Conservation (phyloP, 2,329 filamentous ascomycete species). For the Aureobasidium sp. region DNA sequence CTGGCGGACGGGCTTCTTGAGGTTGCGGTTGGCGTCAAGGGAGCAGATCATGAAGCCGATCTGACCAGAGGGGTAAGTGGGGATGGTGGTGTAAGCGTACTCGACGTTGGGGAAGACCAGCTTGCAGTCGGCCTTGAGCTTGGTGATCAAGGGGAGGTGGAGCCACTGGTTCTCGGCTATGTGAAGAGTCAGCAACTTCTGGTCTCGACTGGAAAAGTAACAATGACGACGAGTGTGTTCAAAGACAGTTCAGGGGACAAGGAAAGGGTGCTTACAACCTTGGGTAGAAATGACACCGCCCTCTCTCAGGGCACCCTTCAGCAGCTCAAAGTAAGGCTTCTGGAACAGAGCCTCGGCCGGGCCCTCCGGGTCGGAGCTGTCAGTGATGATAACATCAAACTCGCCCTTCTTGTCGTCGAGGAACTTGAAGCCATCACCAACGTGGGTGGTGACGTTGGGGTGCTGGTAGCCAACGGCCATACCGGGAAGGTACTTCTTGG, state of each 20-base stretch:
- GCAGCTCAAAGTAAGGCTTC: conserved; percentile 96
- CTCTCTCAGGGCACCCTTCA: conserved; percentile 80
- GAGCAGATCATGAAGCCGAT: conserved; percentile 99
- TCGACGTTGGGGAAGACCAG: conserved; percentile 96
- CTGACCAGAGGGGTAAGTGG: conserved; percentile 96
- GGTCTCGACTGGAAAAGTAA: neutral
- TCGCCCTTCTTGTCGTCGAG: conserved; percentile 91
- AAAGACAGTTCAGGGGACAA: conserved; percentile 27
- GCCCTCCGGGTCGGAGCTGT: conserved; percentile 94
- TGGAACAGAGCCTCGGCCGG: conserved; percentile 95
- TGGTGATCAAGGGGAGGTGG: conserved; percentile 83
- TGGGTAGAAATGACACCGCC: conserved; percentile 99
- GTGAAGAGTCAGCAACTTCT: conserved; percentile 3
- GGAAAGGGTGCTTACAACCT: conserved; percentile 83
- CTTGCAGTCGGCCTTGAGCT: conserved; percentile 94
- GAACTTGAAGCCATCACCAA: conserved; percentile 99
- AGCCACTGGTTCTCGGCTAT: conserved; percentile 99
- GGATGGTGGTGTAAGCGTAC: conserved; percentile 98
- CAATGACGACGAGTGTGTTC: neutral
- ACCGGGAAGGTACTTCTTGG: conserved; percentile 91
- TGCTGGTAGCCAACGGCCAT: conserved; percentile 89
- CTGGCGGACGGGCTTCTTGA: conserved; percentile 73
- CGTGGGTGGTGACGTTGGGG: conserved; percentile 84
- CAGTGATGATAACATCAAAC: conserved; percentile 99
- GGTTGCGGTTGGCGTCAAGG: conserved; percentile 80